Percentiles rank a stretch among this genome's conserved stretches.
These are phyloP conservation scores for Sicyos edulis DNA, from an alignment of 306 rosid genomes.

Conservation along the genomic window DNA sequence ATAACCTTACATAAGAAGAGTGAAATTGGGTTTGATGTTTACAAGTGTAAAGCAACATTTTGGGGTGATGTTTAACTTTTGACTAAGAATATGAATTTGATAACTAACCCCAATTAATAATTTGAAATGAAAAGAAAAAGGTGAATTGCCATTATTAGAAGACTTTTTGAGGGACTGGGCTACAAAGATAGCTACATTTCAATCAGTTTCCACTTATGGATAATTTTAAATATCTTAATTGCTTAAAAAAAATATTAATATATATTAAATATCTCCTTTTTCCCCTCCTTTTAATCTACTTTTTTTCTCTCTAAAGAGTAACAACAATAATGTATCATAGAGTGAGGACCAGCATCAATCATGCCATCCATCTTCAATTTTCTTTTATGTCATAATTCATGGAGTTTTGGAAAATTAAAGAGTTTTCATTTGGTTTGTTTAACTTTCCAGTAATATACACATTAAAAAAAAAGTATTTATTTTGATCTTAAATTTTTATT, in stretches of 20 bases:
- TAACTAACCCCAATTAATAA: slow-evolving; percentile 6
- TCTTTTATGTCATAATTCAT: background rate
- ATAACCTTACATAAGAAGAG: background rate
- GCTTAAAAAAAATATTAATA: too few relatives aligned
- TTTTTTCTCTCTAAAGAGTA: slow-evolving; percentile 3
- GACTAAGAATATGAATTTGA: background rate
- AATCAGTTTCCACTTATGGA: slow-evolving; percentile 15
- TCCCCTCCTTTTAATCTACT: background rate
- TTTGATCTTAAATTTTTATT: too few relatives aligned
- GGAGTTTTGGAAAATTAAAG: too few relatives aligned
- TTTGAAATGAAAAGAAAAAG: background rate
- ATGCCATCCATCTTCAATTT: background rate
- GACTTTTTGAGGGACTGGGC: slow-evolving; percentile 9
- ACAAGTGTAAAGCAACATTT: background rate
- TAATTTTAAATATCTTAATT: background rate
- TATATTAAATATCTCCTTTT: background rate
- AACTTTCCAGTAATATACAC: too few relatives aligned
- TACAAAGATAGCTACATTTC: slow-evolving; percentile 6
- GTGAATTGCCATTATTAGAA: background rate
- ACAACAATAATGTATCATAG: background rate
- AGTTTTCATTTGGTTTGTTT: too few relatives aligned
- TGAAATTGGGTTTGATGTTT: background rate
- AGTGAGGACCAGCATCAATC: slow-evolving; percentile 18
- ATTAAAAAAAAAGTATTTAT: too few relatives aligned
- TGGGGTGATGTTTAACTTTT: background rate